Evolutionary conservation across 164 flowering plant genomes (phyloP), one percentile per base, ranked within the genome.

Genomic region (Platanus orientalis): DNA sequence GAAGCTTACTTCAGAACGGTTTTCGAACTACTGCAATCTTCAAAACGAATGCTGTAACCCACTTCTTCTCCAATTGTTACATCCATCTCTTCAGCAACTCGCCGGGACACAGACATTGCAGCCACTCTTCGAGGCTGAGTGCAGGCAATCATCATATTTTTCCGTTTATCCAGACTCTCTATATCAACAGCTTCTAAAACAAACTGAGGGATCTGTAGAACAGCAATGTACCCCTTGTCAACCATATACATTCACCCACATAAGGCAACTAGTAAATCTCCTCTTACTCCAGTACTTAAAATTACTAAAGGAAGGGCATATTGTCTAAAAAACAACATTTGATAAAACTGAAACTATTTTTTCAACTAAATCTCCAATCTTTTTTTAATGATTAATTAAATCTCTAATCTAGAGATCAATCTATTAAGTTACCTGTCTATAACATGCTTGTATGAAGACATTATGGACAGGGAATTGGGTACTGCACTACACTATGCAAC

Each of bases 81-180:
- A 77, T 91, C 99, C 97, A 94, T 91, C 80, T 94, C 99, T 68
- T 94, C 96, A 52, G 97, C 93, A 76, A 94, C 99, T 65, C 97
- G 84, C n/a, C 95, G 81, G 3, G 99, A 89, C 42, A 94, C 99
- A 73, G 97, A 94, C 99, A 91, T 94, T 16, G 99, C 96, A 63
- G 99, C 99, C 77, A 94, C 99, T 73, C 97, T 81, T 50, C 96
- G 89, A 34, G 96, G 99, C 67, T 91, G 99, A 5, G 99, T 94
- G 73, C 97, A 94, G 14, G 83, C 97, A 72, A 89, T 55, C 96
- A 87, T 87, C 86, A 74, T 77, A 70, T 84, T 88, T 75, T 71
- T 79, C 4, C 90, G 77, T 56, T 79, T 87, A 63, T 85, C 88
- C 2, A 83, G 63, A 10, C 71, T 62, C 25, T 86, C 87, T 11